Percentiles rank a stretch among this genome's conserved stretches.
Conservation (phyloP, 2,329 filamentous ascomycete species). For the Fusarium sp. region DNA sequence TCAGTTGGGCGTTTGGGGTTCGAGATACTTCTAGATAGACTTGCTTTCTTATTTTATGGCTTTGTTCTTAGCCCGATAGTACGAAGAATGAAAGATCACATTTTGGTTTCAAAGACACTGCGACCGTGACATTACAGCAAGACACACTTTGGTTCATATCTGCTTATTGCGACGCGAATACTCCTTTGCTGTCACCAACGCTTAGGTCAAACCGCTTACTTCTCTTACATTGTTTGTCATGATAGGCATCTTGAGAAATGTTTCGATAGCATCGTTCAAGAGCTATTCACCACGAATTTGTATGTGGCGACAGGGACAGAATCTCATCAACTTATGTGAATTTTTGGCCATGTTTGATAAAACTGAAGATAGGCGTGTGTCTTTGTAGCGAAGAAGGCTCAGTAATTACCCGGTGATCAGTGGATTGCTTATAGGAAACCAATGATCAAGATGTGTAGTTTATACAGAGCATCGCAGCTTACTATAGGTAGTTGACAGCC, state of each 20-base stretch:
- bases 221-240: background rate
- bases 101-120: conserved; percentile 8
- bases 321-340: background rate
- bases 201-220: background rate
- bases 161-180: background rate
- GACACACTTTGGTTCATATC: background rate
- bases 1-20: conserved; percentile 46
- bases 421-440: background rate
- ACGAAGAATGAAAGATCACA: conserved; percentile 34
- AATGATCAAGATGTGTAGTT: background rate
- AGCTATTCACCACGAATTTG: background rate
- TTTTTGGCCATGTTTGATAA: background rate
- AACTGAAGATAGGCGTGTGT: background rate
- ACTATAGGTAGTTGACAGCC: background rate
- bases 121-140: background rate
- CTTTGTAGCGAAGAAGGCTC: background rate
- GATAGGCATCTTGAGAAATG: background rate
- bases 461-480: background rate
- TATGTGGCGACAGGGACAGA: background rate
- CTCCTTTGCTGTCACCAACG: background rate
- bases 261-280: background rate
- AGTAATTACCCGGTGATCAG: background rate
- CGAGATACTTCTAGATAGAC: conserved; percentile 34
- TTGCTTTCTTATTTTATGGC: conserved; percentile 21
- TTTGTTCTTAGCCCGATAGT: conserved; percentile 34